Conservation (phyloP, 2,329 filamentous ascomycete species). For the Fusarium devonianum region DNA sequence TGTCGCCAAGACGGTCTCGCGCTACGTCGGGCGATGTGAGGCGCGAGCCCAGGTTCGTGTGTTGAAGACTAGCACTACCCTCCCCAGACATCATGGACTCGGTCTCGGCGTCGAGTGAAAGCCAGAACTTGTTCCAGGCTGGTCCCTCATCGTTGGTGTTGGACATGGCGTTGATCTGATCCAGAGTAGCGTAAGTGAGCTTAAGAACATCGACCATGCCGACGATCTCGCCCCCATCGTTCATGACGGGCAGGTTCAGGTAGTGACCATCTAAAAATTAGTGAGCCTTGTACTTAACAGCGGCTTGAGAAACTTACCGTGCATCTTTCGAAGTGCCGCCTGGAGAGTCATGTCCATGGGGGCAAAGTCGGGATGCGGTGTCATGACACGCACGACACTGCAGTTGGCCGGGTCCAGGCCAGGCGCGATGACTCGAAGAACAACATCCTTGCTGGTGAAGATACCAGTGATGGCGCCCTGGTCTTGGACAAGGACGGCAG, state of each 20-base stretch:
- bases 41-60: slow-evolving; percentile 71
- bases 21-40: slow-evolving; percentile 81
- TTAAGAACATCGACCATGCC: slow-evolving; percentile 99
- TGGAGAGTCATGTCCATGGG: slow-evolving; percentile 99
- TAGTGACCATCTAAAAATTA: slow-evolving; percentile 86
- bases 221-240: slow-evolving; percentile 94
- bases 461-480: slow-evolving; percentile 98
- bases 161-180: slow-evolving; percentile 96
- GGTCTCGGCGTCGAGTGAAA: slow-evolving; percentile 92
- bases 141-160: slow-evolving; percentile 90
- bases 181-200: slow-evolving; percentile 95
- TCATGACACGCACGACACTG: slow-evolving; percentile 99
- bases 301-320: slow-evolving; percentile 68
- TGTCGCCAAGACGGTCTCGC: slow-evolving; percentile 77
- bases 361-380: slow-evolving; percentile 97
- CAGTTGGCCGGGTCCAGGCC: slow-evolving; percentile 93
- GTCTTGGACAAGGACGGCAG: slow-evolving; percentile 93
- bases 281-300: slow-evolving; percentile 11
- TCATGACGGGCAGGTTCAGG: slow-evolving; percentile 98
- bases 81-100: slow-evolving; percentile 97
- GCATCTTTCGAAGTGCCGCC: slow-evolving; percentile 97
- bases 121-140: slow-evolving; percentile 99
- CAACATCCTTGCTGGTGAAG: slow-evolving; percentile 99
- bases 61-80: slow-evolving; percentile 73
- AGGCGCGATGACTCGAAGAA: slow-evolving; percentile 95